Evolutionary conservation across 129 eudicot species (phyloP).

Genomic region (Artemisia annua): DNA sequence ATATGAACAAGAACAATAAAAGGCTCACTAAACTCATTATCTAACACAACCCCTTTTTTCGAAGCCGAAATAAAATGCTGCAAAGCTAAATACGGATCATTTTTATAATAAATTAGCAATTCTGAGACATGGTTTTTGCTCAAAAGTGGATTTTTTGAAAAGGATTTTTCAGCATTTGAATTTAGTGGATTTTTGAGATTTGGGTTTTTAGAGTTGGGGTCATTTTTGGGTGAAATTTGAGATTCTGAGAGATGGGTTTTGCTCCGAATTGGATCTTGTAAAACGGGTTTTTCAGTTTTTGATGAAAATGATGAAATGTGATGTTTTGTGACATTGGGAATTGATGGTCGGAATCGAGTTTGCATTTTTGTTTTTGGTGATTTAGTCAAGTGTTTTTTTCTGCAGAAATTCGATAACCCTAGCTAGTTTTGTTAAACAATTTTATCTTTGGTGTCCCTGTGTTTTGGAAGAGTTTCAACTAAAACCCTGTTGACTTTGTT

Average conservation of each 20-base stretch:
- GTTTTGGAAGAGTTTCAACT: too few relatives aligned
- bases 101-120: slow-evolving; percentile 37
- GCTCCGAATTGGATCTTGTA: slow-evolving; percentile 13
- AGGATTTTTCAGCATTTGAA: slow-evolving; percentile 31
- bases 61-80: slow-evolving; percentile 39
- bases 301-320: slow-evolving; percentile 18
- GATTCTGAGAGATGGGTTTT: slow-evolving; percentile 33
- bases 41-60: slow-evolving; percentile 28
- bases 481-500: too few relatives aligned
- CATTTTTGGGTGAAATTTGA: too few relatives aligned
- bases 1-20: slow-evolving; percentile 55
- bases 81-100: slow-evolving; percentile 59
- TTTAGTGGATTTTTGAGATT: too few relatives aligned
- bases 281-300: slow-evolving; percentile 32
- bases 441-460: too few relatives aligned
- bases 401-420: too few relatives aligned
- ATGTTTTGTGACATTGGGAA: slow-evolving; percentile 11
- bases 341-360: slow-evolving; percentile 21
- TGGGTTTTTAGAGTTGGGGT: too few relatives aligned
- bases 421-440: too few relatives aligned
- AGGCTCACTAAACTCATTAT: slow-evolving; percentile 25
- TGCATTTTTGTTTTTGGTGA: slow-evolving; percentile 28
- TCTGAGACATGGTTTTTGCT: slow-evolving; percentile 36
- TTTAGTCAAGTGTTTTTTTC: too few relatives aligned
- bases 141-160: slow-evolving; percentile 34